Conservation (phyloP, 805 yeast genomes). For the Teunomyces barrocoloradensis region DNA sequence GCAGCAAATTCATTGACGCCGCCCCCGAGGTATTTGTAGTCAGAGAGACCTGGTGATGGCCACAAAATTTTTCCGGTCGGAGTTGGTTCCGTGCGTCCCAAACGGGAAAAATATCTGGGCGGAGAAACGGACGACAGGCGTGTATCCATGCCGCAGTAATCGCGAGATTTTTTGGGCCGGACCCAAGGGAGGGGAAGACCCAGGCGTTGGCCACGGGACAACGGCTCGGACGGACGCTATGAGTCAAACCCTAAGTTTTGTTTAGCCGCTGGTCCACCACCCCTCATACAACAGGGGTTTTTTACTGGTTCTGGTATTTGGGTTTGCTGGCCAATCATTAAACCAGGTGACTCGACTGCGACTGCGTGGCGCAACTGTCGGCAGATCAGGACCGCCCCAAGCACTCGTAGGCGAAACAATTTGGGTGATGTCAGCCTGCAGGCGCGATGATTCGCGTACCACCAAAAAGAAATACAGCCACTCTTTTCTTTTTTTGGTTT, state of each 20-base stretch:
- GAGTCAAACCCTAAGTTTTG: neutral
- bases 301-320: too few relatives aligned
- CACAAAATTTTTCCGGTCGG: constrained; percentile 11
- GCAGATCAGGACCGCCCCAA: too few relatives aligned
- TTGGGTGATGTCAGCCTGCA: neutral
- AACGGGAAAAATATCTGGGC: neutral
- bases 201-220: neutral
- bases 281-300: too few relatives aligned
- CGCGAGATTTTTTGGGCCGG: neutral
- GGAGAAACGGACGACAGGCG: neutral
- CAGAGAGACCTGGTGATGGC: constrained; percentile 2
- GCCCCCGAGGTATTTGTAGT: neutral
- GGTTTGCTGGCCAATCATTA: too few relatives aligned
- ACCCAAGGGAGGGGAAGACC: neutral
- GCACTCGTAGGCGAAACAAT: neutral
- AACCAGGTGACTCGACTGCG: too few relatives aligned
- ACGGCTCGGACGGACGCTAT: neutral
- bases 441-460: neutral
- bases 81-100: constrained; percentile 4
- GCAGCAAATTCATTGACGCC: neutral
- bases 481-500: neutral
- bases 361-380: too few relatives aligned
- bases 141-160: neutral
- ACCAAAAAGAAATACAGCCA: neutral
- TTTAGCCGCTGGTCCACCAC: too few relatives aligned